Base-by-base conservation (phyloP, 257 asterid species). In the Osmanthus fragrans region DNA sequence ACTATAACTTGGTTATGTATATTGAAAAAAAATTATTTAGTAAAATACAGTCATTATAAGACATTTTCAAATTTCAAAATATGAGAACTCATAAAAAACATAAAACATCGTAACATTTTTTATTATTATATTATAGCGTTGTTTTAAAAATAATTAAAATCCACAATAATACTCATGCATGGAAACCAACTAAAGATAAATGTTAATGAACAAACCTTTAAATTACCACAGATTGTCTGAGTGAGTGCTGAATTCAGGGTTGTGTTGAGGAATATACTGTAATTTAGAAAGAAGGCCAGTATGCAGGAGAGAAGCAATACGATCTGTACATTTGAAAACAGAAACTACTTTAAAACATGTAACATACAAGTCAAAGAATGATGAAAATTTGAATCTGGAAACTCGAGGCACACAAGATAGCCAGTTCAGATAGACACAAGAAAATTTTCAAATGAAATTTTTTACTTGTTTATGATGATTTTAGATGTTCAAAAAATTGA, bases 221-320 rank as follows among this genome's bases (percentile, higher is more conserved):
- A 76, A 85, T 95, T 95, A 65, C 98, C 97, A 54, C 99, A 95
- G 77, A 95, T 90, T 67, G 99, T 91, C 92, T 95, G 98, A 10
- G 98, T 91, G 81, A 94, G 88, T 2, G 99, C 98, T 39, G 99
- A 95, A 79, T 95, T 95, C 67, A 92, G 91, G 79, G 98, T 91
- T 2, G 99, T 92, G 85, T 95, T 95, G 79, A 92, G 93, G 85
- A 95, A 93, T 30, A 93, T 86, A 19, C 90, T 81, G 76, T 95
- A 95, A 70, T 95, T 95, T 79, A 95, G 86, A 82, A 92, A 85
- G 89, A 92, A 94, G 29, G 97, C 98, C 81, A 93, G 82, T 71
- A 95, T 72, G 82, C 99, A 95, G 66, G 99, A 92, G 58, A 92
- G 83, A 72, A 88, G 83, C 90, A 95, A 45, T 47, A 95, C 91